Evolutionary conservation across 1,139 yeast species (phyloP), one percentile per base, ranked within the genome.

Genomic region (Yamadazyma blattariae): DNA sequence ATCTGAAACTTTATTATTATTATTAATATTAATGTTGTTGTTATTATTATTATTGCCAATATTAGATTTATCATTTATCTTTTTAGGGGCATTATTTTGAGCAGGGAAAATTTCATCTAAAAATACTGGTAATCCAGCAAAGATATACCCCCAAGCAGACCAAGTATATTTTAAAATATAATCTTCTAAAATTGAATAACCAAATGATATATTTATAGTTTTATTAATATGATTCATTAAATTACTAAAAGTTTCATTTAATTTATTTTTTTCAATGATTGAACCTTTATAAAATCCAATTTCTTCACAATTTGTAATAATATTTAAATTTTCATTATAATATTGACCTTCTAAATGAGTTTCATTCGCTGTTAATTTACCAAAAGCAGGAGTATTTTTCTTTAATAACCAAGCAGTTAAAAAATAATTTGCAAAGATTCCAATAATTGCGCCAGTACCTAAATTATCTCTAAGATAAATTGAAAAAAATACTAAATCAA

Each of bases 281-380:
- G 94, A 82, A 21, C 97, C 97, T 54, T 89, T 90, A 56, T 89
- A 90, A 55, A 90, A 90, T 0, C 96, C 95, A 51, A 90, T 88
- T 57, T 90, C 97, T 61, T 90, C 97, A 49, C 90, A 83, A 53
- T 90, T 90, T 38, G 86, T 82, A 54, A 88, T 88, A 54, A 90
- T 71, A 52, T 87, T 85, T 48, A 89, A 68, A 52, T 90, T 95
- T 45, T 87, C 86, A 49, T 86, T 89, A 54, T 90, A 85, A 56
- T 87, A 90, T 41, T 84, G 84, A 38, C 97, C 96, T 60, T 90
- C 97, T 24, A 90, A 74, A 32, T 77, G 78, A 4, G 95, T 85
- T 57, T 80, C 84, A 30, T 68, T 65, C 27, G 92, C 78, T 14
- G 90, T 77, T 38, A 89, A 64, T 50, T 75, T 77, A n/a, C 95